Evolutionary conservation across 192 early-diverging fungal genomes (phyloP).

Genomic region (Linderina pennispora): DNA sequence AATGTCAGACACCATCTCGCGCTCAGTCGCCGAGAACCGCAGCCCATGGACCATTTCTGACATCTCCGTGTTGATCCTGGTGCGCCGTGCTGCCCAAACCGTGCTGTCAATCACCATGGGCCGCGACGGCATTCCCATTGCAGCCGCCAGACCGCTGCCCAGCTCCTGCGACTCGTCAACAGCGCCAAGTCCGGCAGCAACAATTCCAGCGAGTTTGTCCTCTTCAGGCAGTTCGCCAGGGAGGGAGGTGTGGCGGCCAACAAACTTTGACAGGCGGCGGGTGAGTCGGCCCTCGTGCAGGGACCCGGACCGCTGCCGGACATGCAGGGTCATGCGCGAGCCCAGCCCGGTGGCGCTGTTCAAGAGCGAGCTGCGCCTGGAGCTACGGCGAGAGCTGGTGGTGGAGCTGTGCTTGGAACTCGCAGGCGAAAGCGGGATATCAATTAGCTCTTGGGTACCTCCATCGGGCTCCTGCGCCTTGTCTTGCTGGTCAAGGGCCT

Average conservation of each 20-base stretch:
- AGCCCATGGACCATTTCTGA: conserved; percentile 21
- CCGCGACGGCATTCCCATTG: neutral
- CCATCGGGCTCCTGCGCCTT: too few species aligned
- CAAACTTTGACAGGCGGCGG: conserved; percentile 7
- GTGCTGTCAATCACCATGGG: conserved; percentile 3
- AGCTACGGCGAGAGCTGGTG: neutral
- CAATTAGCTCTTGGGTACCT: too few species aligned
- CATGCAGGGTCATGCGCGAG: neutral
- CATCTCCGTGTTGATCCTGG: conserved; percentile 10
- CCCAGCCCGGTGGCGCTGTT: too few species aligned
- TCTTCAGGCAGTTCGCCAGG: too few species aligned
- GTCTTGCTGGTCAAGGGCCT: too few species aligned
- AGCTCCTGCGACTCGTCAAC: neutral
- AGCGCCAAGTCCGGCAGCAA: too few species aligned
- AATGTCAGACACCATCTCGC: neutral
- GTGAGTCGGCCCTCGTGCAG: conserved; percentile 17
- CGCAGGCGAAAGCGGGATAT: too few species aligned
- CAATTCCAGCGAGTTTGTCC: too few species aligned
- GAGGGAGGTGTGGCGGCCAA: neutral
- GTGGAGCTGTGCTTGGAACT: neutral
- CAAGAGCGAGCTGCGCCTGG: too few species aligned
- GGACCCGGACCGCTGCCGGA: conserved; percentile 16
- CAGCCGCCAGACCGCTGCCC: neutral
- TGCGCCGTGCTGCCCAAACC: conserved; percentile 11
- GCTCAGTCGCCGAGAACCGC: conserved; percentile 2